These are phyloP conservation scores for Xylaria sp. DNA, from an alignment of 2,329 filamentous ascomycete genomes.

Conservation along the genomic window DNA sequence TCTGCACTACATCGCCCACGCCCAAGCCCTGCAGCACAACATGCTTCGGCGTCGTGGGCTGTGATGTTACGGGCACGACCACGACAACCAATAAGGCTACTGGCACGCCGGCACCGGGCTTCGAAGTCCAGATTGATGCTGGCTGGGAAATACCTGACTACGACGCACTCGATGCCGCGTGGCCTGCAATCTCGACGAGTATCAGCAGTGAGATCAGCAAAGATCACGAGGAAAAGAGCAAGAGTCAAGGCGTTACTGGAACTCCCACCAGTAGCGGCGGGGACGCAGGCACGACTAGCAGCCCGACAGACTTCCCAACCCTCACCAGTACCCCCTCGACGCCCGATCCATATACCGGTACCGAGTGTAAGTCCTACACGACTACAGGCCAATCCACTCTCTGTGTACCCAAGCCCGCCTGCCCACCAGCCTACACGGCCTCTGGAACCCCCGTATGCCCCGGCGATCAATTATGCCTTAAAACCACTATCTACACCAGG, in stretches of 20 bases:
- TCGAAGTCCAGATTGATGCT: constrained; percentile 1
- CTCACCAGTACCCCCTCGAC: neutral
- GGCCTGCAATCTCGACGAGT: constrained; percentile 3
- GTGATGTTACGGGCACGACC: constrained; percentile 21
- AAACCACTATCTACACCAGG: constrained; percentile 11
- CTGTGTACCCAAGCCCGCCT: constrained; percentile 10
- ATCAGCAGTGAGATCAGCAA: neutral
- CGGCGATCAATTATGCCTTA: neutral
- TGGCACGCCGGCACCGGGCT: constrained; percentile 11
- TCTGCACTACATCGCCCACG: constrained; percentile 18
- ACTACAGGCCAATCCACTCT: constrained; percentile 1
- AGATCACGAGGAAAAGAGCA: neutral
- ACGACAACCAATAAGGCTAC: constrained; percentile 15
- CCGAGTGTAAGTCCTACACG: constrained; percentile 13
- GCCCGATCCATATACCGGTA: constrained; percentile 12
- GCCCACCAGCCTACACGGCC: constrained; percentile 15
- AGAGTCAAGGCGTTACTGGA: neutral
- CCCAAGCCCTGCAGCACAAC: constrained; percentile 13
- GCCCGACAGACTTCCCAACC: neutral
- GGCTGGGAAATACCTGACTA: constrained; percentile 14
- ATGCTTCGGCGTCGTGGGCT: constrained; percentile 21
- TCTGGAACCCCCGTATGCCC: constrained; percentile 11
- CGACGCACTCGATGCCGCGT: constrained; percentile 1
- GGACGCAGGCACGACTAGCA: neutral
- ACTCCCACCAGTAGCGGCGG: neutral